Percentiles rank a stretch among this genome's conserved stretches.
Conservation (phyloP, 2,329 filamentous ascomycete genomes). For the Periconia sp. region DNA sequence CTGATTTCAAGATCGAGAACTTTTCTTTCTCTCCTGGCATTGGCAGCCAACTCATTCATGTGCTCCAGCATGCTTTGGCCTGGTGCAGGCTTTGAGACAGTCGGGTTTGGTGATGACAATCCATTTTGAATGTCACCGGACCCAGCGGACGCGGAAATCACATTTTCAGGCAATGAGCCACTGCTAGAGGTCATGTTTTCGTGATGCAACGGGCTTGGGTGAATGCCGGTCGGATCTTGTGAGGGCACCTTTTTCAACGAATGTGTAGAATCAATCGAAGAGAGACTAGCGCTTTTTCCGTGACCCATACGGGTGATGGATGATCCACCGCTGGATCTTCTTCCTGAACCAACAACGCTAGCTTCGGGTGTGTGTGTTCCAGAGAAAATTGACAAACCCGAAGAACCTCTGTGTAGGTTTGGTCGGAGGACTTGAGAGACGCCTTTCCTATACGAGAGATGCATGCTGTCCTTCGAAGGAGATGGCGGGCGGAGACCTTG, state of each 20-base stretch:
- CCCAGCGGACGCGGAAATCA: constrained; percentile 28
- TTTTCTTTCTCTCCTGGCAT: constrained; percentile 88
- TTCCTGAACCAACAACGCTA: constrained; percentile 21
- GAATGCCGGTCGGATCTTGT: constrained; percentile 23
- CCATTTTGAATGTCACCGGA: constrained; percentile 23
- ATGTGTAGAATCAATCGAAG: constrained; percentile 49
- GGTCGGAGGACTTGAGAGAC: constrained; percentile 51
- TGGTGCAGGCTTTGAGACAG: constrained; percentile 59
- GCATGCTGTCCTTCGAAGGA: constrained; percentile 51
- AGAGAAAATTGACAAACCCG: constrained; percentile 35
- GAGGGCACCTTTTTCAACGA: constrained; percentile 29
- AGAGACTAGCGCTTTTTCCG: constrained; percentile 46
- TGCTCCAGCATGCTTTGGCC: constrained; percentile 55
- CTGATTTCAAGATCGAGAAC: constrained; percentile 96
- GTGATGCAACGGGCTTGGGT: constrained; percentile 37
- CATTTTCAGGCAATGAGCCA: constrained; percentile 27
- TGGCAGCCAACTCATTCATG: constrained; percentile 77
- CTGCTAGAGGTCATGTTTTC: constrained; percentile 33
- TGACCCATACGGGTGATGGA: constrained; percentile 33
- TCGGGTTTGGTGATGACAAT: constrained; percentile 33
- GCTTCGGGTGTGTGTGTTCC: constrained; percentile 26
- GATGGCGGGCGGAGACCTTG: constrained; percentile 43
- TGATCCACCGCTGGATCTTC: constrained; percentile 37
- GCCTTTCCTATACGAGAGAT: constrained; percentile 53
- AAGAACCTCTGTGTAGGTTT: constrained; percentile 32